Conservation (phyloP, 805 yeast genomes). For the Myxozyma kluyveri region DNA sequence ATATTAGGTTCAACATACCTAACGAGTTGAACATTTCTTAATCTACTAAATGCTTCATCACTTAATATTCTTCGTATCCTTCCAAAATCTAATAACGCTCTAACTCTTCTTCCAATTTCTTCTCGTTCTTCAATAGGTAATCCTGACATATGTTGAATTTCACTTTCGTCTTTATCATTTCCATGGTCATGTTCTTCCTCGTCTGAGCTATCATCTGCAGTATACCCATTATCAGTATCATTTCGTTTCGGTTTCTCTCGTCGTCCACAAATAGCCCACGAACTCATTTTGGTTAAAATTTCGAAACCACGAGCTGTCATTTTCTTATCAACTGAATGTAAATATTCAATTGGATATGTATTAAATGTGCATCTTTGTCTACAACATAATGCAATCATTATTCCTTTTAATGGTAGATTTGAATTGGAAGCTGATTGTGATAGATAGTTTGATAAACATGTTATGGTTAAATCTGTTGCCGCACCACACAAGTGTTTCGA, state of each 20-base stretch:
- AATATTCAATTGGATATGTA: conserved; percentile 46
- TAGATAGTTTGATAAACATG: conserved; percentile 50
- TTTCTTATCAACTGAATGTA: conserved; percentile 14
- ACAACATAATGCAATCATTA: conserved; percentile 89
- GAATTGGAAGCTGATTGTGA: background rate
- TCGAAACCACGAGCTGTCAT: conserved; percentile 38
- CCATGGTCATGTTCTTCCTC: conserved; percentile 5
- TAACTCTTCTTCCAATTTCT: conserved; percentile 60
- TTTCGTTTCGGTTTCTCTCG: conserved; percentile 35
- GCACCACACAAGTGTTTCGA: conserved; percentile 93
- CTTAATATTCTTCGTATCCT: conserved; percentile 42
- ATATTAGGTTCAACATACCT: conserved; percentile 56
- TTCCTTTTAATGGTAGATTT: conserved; percentile 50
- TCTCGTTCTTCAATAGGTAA: conserved; percentile 52
- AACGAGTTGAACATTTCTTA: conserved; percentile 47
- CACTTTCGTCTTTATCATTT: conserved; percentile 33
- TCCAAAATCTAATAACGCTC: conserved; percentile 73
- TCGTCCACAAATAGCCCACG: conserved; percentile 87
- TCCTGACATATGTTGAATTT: conserved; percentile 49
- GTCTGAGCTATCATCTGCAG: background rate
- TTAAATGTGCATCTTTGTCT: conserved; percentile 73
- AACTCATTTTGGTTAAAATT: conserved; percentile 60
- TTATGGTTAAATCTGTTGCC: conserved; percentile 82
- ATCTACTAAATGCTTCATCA: background rate
- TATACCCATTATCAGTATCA: background rate